Evolutionary conservation across 169 alveolate genomes (phyloP).

Genomic region (Cryptosporidium andersoni): DNA sequence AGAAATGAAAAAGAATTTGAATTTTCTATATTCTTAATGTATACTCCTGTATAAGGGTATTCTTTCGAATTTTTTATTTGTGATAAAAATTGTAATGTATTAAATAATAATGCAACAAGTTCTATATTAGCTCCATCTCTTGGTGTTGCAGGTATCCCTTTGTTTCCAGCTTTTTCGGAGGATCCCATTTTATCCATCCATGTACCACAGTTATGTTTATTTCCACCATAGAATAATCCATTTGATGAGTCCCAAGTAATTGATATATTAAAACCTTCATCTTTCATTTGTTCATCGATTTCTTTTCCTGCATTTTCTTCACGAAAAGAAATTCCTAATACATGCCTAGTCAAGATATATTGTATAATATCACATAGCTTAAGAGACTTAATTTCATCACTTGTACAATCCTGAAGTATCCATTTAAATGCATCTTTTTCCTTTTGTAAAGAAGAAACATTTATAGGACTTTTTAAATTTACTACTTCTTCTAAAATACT

Average conservation of each 20-base stretch:
- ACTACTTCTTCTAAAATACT: conserved; percentile 81
- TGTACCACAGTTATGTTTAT: conserved; percentile 92
- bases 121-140: conserved; percentile 96
- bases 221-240: conserved; percentile 89
- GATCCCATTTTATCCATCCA: conserved; percentile 99
- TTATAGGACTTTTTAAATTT: conserved; percentile 81
- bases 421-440: conserved; percentile 52
- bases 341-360: conserved; percentile 43
- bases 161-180: conserved; percentile 77
- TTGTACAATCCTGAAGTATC: conserved; percentile 1
- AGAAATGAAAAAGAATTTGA: conserved; percentile 1
- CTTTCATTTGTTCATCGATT: conserved; percentile 89
- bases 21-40: conserved; percentile 68
- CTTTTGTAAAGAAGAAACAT: not conserved
- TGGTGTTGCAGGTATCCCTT: conserved; percentile 86
- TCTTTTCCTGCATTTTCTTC: conserved; percentile 94
- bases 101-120: conserved; percentile 86
- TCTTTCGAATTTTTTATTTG: conserved; percentile 74
- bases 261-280: conserved; percentile 91
- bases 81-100: conserved; percentile 81
- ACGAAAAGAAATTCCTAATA: conserved; percentile 85
- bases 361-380: conserved; percentile 42
- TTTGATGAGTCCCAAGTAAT: conserved; percentile 79
- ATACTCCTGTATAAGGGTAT: conserved; percentile 79
- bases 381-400: conserved; percentile 4